A percentile compares a stretch with the other conserved stretches of the same genome.
Evolutionary conservation across 1,139 yeast genomes (phyloP).

Genomic region (Magnusiomyces ingens): DNA sequence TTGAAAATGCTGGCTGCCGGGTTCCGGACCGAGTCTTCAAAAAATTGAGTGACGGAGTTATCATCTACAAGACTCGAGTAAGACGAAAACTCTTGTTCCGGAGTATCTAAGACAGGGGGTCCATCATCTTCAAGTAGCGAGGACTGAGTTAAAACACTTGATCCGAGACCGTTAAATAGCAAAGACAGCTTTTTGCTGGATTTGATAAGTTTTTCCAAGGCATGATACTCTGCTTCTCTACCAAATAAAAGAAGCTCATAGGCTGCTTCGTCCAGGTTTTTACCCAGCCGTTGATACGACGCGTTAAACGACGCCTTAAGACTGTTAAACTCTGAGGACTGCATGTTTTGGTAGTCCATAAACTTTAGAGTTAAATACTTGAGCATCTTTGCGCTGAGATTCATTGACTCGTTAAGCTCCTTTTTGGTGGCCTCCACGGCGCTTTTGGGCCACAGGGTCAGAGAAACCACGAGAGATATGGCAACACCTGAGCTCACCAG

Average conservation of each 20-base stretch:
- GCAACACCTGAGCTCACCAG: constrained; percentile 60
- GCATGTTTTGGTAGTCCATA: constrained; percentile 45
- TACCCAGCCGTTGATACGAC: constrained; percentile 38
- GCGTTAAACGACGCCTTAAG: constrained; percentile 38
- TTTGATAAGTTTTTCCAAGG: constrained; percentile 43
- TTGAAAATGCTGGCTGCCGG: constrained; percentile 47
- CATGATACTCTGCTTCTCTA: constrained; percentile 45
- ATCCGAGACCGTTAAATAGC: constrained; percentile 59
- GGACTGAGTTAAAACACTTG: constrained; percentile 64
- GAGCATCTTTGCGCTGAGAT: constrained; percentile 47
- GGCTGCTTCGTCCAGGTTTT: constrained; percentile 52
- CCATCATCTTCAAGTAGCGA: constrained; percentile 22
- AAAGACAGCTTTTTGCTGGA: constrained; percentile 49
- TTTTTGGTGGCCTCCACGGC: constrained; percentile 45
- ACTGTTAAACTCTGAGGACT: constrained; percentile 36
- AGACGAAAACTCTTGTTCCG: neutral
- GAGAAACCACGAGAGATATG: constrained; percentile 54
- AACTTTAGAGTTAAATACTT: constrained; percentile 48
- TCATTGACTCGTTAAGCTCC: constrained; percentile 48
- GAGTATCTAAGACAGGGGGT: too few species aligned
- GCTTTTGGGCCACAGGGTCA: constrained; percentile 55
- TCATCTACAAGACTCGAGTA: neutral
- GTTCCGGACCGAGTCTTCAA: neutral
- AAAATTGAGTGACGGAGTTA: neutral
- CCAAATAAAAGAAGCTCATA: constrained; percentile 55